phyloP scores from a whole-genome alignment of 495 filamentous ascomycete genomes.

The Aspergillus nanangensis region DNA sequence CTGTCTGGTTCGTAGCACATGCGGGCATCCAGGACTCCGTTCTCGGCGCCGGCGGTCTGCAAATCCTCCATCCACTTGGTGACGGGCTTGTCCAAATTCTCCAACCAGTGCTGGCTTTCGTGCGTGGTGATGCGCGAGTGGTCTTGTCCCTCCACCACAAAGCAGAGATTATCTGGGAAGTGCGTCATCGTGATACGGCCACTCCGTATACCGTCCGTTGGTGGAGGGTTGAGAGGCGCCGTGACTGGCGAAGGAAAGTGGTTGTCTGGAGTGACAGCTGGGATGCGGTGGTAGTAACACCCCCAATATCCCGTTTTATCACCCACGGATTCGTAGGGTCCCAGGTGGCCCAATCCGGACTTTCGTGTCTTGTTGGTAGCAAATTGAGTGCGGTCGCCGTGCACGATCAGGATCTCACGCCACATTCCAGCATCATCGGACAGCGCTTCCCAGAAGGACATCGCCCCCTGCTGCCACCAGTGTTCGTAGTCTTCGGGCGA shows the following conservation, averaged over 20 bases:
- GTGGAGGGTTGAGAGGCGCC: not conserved
- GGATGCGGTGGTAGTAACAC: not conserved
- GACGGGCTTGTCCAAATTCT: constrained; percentile 15
- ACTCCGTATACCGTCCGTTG: constrained; percentile 1
- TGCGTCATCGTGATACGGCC: constrained; percentile 14
- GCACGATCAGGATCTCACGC: not conserved
- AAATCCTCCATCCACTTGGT: constrained; percentile 23
- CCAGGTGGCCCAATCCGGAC: not conserved
- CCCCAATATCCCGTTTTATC: not conserved
- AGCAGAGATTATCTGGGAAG: constrained; percentile 26
- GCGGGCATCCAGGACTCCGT: constrained; percentile 17
- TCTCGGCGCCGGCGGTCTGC: constrained; percentile 7
- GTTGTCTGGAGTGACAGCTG: too few species aligned
- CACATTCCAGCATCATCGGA: not conserved
- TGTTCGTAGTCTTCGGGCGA: not conserved
- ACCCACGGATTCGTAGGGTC: not conserved
- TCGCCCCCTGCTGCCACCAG: not conserved
- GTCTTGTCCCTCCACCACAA: constrained; percentile 27
- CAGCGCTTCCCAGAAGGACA: not conserved
- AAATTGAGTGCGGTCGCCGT: not conserved
- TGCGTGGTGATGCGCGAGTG: constrained; percentile 12
- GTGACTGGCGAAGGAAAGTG: too few species aligned
- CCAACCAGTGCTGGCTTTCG: constrained; percentile 18
- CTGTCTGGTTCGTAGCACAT: constrained; percentile 13
- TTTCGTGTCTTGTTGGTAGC: not conserved